Conservation (phyloP, 1,284 basidiomycete genomes). For the Mycosarcoma mackinlayi region DNA sequence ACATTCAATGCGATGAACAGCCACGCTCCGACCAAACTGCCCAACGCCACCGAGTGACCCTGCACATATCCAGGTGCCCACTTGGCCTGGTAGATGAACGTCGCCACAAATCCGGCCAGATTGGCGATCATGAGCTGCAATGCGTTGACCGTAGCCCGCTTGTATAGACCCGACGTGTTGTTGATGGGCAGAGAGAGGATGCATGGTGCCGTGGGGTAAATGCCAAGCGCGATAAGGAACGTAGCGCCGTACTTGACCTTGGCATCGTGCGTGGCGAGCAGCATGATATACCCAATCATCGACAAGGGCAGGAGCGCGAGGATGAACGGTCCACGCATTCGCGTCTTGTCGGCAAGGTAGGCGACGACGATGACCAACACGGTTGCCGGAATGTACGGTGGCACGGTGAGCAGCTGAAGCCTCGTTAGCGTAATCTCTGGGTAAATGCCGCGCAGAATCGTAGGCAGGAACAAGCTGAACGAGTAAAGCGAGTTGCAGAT, state of each 20-base stretch:
- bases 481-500: conserved; percentile 58
- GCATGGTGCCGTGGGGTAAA: conserved; percentile 62
- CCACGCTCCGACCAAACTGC: conserved; percentile 61
- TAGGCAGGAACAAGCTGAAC: conserved; percentile 61
- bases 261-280: conserved; percentile 49
- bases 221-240: conserved; percentile 63
- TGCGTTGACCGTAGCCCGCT: conserved; percentile 65
- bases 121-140: conserved; percentile 68
- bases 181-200: conserved; percentile 60
- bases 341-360: conserved; percentile 65
- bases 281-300: conserved; percentile 65
- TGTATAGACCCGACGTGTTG: conserved; percentile 62
- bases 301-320: conserved; percentile 64
- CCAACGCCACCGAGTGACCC: conserved; percentile 66
- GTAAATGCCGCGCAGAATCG: conserved; percentile 71
- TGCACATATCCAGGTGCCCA: conserved; percentile 58
- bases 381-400: conserved; percentile 60
- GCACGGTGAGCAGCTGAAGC: conserved; percentile 55
- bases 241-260: conserved; percentile 61
- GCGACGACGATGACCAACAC: conserved; percentile 65
- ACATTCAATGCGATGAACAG: conserved; percentile 53
- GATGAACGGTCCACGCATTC: conserved; percentile 67
- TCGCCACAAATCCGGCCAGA: conserved; percentile 66
- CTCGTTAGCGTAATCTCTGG: conserved; percentile 47
- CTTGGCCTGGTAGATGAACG: conserved; percentile 62